A percentile compares a stretch with the other conserved stretches of the same genome.
Evolutionary conservation across 805 yeast genomes (phyloP).

Genomic region (Yamadazyma olivae): DNA sequence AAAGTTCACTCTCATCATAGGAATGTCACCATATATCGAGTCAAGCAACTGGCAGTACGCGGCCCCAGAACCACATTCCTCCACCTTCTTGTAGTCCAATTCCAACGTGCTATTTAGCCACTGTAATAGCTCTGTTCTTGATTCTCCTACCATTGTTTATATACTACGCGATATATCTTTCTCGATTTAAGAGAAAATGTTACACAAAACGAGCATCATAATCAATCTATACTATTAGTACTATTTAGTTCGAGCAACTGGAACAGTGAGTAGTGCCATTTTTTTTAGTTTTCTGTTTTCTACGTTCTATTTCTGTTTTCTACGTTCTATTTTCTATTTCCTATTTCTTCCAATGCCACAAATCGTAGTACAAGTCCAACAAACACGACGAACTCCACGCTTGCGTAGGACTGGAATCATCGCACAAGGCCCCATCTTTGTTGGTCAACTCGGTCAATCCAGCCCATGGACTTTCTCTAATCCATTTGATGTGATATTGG

Average conservation of each 20-base stretch:
- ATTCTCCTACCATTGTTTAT: slow-evolving; percentile 50
- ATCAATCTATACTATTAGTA: too few species aligned
- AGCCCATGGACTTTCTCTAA: slow-evolving; percentile 80
- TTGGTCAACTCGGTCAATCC: slow-evolving; percentile 92
- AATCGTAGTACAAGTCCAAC: slow-evolving; percentile 72
- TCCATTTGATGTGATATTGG: slow-evolving; percentile 65
- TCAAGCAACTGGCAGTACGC: slow-evolving; percentile 92
- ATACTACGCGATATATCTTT: slow-evolving; percentile 1
- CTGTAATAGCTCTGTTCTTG: slow-evolving; percentile 75
- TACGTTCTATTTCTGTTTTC: too few species aligned
- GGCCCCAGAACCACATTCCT: slow-evolving; percentile 95
- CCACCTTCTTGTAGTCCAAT: slow-evolving; percentile 70
- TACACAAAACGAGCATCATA: too few species aligned
- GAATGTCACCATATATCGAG: slow-evolving; percentile 76
- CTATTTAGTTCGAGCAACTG: too few species aligned
- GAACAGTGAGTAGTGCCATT: too few species aligned
- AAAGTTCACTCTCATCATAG: slow-evolving; percentile 75
- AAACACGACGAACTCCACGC: slow-evolving; percentile 94
- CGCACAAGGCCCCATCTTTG: slow-evolving; percentile 76
- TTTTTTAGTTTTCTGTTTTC: too few species aligned
- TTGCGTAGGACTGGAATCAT: slow-evolving; percentile 91
- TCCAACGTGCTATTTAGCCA: slow-evolving; percentile 80
- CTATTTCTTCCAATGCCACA: slow-evolving; percentile 33
- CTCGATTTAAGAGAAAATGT: too few species aligned
- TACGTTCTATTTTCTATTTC: too few species aligned